Evolutionary conservation across 495 filamentous ascomycete genomes (phyloP).

Genomic region (Penicillium dipodomyicola): DNA sequence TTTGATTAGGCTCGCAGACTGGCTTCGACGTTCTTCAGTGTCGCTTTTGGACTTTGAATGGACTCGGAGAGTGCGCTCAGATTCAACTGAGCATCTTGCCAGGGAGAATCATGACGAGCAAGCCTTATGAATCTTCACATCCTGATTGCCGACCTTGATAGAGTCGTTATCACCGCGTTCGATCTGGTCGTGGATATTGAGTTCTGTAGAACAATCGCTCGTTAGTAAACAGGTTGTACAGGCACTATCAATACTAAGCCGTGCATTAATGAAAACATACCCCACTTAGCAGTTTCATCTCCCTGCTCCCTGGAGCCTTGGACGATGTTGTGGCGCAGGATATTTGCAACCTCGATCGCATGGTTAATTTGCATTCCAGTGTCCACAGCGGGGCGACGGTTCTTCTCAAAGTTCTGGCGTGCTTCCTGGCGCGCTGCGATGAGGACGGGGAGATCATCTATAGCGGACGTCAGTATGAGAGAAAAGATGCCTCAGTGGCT

Average conservation of each 20-base stretch:
- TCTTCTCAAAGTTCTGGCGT: constrained; percentile 66
- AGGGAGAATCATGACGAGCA: constrained; percentile 35
- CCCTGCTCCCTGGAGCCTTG: constrained; percentile 63
- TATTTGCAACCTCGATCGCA: constrained; percentile 77
- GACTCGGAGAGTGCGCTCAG: constrained; percentile 11
- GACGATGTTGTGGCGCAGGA: constrained; percentile 81
- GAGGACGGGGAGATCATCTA: constrained; percentile 67
- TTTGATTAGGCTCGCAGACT: not conserved
- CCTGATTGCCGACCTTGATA: constrained; percentile 57
- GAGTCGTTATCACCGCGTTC: constrained; percentile 91
- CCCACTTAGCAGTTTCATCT: constrained; percentile 59
- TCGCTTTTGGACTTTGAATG: not conserved
- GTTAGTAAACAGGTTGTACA: constrained; percentile 9
- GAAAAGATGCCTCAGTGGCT: not conserved
- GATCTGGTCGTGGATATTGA: constrained; percentile 85
- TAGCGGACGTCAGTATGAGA: constrained; percentile 3
- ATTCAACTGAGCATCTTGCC: not conserved
- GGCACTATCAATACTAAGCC: no score
- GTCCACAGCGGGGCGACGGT: constrained; percentile 54
- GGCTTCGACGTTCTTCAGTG: not conserved
- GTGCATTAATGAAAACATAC: constrained; percentile 44
- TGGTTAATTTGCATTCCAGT: constrained; percentile 61
- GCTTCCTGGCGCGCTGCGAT: constrained; percentile 67
- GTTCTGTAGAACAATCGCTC: constrained; percentile 47
- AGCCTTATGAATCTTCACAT: constrained; percentile 47